Evolutionary conservation across 768 basidiomycete genomes (phyloP).

Genomic region (Chalciporus chontae): DNA sequence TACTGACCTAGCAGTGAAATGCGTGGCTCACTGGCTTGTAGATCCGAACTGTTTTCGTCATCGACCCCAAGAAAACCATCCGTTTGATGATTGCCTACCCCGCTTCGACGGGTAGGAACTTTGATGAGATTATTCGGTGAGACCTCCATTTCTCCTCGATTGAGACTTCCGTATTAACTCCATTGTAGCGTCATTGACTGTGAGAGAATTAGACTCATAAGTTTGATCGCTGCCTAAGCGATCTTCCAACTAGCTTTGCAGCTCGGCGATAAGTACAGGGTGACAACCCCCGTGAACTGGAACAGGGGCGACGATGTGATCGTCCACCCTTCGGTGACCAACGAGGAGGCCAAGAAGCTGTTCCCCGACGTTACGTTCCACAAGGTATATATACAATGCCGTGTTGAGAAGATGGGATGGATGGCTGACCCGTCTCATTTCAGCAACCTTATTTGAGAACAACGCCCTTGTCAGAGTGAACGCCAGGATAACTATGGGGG

Average conservation of each 20-base stretch:
- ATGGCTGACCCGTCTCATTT: not conserved
- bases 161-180: constrained; percentile 4
- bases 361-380: constrained; percentile 84
- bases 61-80: constrained; percentile 96
- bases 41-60: constrained; percentile 96
- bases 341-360: constrained; percentile 86
- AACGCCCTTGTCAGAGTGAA: constrained; percentile 43
- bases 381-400: constrained; percentile 47
- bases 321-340: constrained; percentile 77
- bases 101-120: constrained; percentile 94
- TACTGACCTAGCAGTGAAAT: not conserved
- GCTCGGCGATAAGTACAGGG: constrained; percentile 78
- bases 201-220: constrained; percentile 34
- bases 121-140: constrained; percentile 65
- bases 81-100: constrained; percentile 90
- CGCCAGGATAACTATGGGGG: not conserved
- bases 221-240: constrained; percentile 24
- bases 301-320: constrained; percentile 91
- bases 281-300: constrained; percentile 96
- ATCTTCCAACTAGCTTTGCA: constrained; percentile 59
- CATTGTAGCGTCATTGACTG: constrained; percentile 68
- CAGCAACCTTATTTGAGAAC: constrained; percentile 84
- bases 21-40: constrained; percentile 24
- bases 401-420: not conserved
- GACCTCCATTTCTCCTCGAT: constrained; percentile 3